Evolutionary conservation across 2,329 filamentous ascomycete genomes (phyloP), one percentile per base, ranked within the genome.

Genomic region (Ophiocordyceps sinensis): DNA sequence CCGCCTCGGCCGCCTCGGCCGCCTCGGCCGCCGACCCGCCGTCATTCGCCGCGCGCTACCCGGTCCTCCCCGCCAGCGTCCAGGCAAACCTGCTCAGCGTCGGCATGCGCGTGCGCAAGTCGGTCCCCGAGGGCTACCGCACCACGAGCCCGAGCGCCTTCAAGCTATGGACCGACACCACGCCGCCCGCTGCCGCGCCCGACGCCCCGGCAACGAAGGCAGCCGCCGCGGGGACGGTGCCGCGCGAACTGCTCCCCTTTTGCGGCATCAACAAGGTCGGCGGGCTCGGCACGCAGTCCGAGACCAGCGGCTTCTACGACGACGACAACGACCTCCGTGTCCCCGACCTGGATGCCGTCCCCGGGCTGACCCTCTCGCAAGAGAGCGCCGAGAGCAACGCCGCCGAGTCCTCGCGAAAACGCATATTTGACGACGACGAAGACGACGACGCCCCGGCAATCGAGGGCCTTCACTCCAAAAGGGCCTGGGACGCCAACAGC

Each of bases 61-160:
- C 77, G 4, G 51, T 58, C 4, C 67, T 88, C 13, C 78, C 85
- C 1, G 61, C 70, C 21, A 68, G 68, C 8, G 70, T 93, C 28
- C 85, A 94, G 61, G 73, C 87, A 30, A 83, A 83, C 46, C 78
- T 96, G n/a, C 70, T 95, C 35, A 85, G 74, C 52, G 89, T 96
- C 48, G 89, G 89, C 53, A 95, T 95, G 87, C 81, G 89, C 21
- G 74, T 96, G 39, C 82, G 89, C 56, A 96, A 96, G 65, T 84
- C 84, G 11, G 83, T 96, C 8, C 82, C 86, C 1, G 88, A 95
- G 58, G 89, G 89, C 44, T 95, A 95, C 71, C 93, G 94, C 66
- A 94, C 85, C 2, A 59, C 57, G 47, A 52, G 56, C 40, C 64
- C 68, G 45, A 66, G 63, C 49, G 59, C 54, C 38, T 77, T 75